phyloP scores from a whole-genome alignment of 805 yeast genomes.

The Saccharomycopsis guyanensis region DNA sequence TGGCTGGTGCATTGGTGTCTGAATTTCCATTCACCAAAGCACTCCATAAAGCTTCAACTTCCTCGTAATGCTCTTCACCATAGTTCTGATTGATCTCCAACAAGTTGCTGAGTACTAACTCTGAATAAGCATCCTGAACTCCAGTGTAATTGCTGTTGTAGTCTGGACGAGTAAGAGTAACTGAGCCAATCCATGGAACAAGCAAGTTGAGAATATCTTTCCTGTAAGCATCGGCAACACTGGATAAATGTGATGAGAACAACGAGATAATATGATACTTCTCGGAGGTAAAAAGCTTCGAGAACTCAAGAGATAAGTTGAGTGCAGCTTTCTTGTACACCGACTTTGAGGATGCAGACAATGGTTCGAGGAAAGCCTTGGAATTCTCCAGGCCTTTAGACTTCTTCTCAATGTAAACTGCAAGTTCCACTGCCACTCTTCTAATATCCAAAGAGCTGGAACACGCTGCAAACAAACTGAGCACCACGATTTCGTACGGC shows the following conservation, averaged over 20 bases:
- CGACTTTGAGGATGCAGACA: conserved; percentile 68
- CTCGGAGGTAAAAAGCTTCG: conserved; percentile 50
- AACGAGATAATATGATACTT: conserved; percentile 61
- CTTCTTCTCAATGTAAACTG: conserved; percentile 57
- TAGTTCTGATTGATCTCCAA: conserved; percentile 80
- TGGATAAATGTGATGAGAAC: conserved; percentile 60
- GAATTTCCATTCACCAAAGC: conserved; percentile 77
- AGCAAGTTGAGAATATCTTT: conserved; percentile 74
- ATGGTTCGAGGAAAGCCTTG: conserved; percentile 56
- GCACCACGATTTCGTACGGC: conserved; percentile 61
- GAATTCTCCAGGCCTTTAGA: conserved; percentile 47
- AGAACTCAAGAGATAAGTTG: conserved; percentile 68
- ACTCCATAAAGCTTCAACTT: conserved; percentile 92
- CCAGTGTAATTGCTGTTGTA: conserved; percentile 31
- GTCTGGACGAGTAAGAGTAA: conserved; percentile 47
- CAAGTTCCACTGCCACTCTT: conserved; percentile 60
- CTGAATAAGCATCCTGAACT: conserved; percentile 29
- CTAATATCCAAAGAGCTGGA: conserved; percentile 64
- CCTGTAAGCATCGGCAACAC: conserved; percentile 50
- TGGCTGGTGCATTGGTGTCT: conserved; percentile 60
- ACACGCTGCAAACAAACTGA: conserved; percentile 75
- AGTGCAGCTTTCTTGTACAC: conserved; percentile 83
- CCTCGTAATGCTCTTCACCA: conserved; percentile 68
- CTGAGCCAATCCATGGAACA: conserved; percentile 88
- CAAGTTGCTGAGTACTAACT: conserved; percentile 72